phyloP scores from a whole-genome alignment of 2,329 filamentous ascomycete genomes.

The Xylariaceae sp. region DNA sequence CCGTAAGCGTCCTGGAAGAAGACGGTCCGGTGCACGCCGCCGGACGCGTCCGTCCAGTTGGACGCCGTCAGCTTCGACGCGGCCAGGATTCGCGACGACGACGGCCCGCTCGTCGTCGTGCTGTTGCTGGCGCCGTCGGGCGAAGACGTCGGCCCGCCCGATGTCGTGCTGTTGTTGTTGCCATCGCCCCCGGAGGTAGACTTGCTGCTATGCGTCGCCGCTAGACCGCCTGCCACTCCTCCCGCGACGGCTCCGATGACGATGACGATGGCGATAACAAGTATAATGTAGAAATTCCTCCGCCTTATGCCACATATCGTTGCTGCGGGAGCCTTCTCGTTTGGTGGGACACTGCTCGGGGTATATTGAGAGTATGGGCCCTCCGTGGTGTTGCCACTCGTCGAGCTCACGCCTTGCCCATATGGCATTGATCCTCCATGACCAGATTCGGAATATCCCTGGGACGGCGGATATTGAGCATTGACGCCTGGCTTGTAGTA shows the following conservation, averaged over 20 bases:
- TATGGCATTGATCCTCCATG: neutral
- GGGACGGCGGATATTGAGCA: neutral
- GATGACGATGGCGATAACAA: conserved; percentile 3
- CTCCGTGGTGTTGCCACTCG: conserved; percentile 2
- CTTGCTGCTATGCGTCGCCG: neutral
- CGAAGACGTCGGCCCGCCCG: neutral
- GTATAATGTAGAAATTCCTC: conserved; percentile 13
- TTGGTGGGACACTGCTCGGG: conserved; percentile 1
- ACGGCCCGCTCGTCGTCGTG: neutral
- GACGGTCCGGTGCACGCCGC: conserved; percentile 12
- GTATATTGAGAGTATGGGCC: neutral
- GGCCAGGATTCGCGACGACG: conserved; percentile 7
- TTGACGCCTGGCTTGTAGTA: neutral
- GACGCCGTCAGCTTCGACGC: conserved; percentile 16
- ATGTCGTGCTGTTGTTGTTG: neutral
- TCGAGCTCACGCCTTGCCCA: neutral
- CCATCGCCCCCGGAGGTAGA: neutral
- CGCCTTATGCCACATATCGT: conserved; percentile 14
- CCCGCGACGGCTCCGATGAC: conserved; percentile 1
- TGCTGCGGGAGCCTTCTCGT: conserved; percentile 8
- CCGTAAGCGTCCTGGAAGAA: conserved; percentile 20
- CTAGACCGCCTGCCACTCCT: conserved; percentile 2
- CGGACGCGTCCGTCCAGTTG: conserved; percentile 19
- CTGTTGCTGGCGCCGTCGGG: neutral
- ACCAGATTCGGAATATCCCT: too few species aligned